phyloP scores from a whole-genome alignment of 139 green algal species.

The Spirogloea muscicola region DNA sequence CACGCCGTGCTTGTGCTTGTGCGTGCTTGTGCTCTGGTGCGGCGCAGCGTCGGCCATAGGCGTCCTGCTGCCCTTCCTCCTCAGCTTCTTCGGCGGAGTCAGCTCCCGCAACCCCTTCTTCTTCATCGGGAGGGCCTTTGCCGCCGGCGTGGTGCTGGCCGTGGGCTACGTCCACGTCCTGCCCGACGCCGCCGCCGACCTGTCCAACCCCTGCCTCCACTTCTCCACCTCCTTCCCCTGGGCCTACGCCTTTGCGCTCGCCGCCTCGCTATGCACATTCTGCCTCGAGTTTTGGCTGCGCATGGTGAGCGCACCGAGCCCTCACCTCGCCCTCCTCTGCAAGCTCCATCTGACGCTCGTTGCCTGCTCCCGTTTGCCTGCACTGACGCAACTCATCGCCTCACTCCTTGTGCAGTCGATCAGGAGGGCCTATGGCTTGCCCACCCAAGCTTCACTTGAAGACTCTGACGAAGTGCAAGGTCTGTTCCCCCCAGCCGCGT shows the following conservation, averaged over 20 bases:
- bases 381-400: neutral
- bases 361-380: neutral
- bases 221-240: constrained; percentile 9
- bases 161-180: constrained; percentile 24
- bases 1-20: no score
- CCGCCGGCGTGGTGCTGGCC: constrained; percentile 15
- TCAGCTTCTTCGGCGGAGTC: no score
- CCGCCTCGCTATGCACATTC: constrained; percentile 9
- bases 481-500: neutral
- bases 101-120: constrained; percentile 10
- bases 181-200: neutral
- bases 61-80: constrained; percentile 11
- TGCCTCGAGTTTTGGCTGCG: constrained; percentile 6
- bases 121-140: constrained; percentile 15
- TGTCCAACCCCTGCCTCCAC: constrained; percentile 6
- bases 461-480: neutral
- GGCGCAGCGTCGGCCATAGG: no score
- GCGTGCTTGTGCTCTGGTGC: no score
- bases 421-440: neutral
- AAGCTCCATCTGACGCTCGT: neutral
- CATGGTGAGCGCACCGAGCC: neutral
- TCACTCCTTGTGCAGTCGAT: neutral
- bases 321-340: no score
- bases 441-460: neutral
- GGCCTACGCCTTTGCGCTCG: constrained; percentile 1